Evolutionary conservation across 805 yeast species (phyloP), one percentile per base, ranked within the genome.

Genomic region (Sporopachydermia lactativora): DNA sequence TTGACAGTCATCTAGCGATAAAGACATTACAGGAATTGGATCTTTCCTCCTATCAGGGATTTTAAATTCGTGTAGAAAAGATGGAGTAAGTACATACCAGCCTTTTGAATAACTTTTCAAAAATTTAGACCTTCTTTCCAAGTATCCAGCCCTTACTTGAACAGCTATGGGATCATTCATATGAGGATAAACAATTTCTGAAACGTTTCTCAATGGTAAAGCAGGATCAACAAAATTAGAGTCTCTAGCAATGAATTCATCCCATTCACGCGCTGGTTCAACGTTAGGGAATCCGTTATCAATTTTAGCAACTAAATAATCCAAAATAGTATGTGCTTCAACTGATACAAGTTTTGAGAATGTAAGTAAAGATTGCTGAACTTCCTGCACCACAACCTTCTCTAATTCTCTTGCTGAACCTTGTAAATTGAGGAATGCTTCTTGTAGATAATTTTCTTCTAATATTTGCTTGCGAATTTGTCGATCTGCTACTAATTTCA

Each of bases 111-210:
- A 92, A n/a, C 89, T 80, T 64, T 88, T 88, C 48, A 92, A 66
- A 57, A 75, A 88, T 65, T 89, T 89, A 4, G 96, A 83, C 52
- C 95, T 71, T 58, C 96, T 73, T 58, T 92, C 97, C 47, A 89
- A 66, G 47, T 68, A 73, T 2, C 96, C 96, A 8, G 85, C 73
- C 41, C 84, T 73, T 34, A 88, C 69, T 47, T 74, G 77, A 40
- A 58, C 62, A 11, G 88, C 73, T 47, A 84, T 64, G 8, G 85
- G 75, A 41, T 85, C 81, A 50, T 70, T 69, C 53, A 75, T 82
- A 52, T 77, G 69, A 19, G 76, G 76, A 53, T 85, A 88, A 5
- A 56, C 54, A 39, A 86, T 70, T 44, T 78, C 82, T 38, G 68
- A 66, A 41, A 69, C 58, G 41, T 70, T 73, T 50, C 95, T 66